phyloP scores from a whole-genome alignment of 1,284 basidiomycete genomes.

The Somion occarium region DNA sequence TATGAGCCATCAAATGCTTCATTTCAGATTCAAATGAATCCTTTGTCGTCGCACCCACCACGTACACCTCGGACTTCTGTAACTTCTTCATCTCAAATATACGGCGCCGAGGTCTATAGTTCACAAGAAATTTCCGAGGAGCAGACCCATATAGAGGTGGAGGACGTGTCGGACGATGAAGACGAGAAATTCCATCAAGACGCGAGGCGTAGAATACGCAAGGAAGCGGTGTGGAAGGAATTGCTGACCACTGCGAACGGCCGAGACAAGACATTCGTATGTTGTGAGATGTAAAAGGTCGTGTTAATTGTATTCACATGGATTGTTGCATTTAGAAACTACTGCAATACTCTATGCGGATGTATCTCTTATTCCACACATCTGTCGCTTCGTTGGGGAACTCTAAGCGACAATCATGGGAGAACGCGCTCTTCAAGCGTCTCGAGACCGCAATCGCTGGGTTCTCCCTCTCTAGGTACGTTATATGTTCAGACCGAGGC shows the following conservation, averaged over 20 bases:
- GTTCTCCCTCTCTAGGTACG: constrained; percentile 67
- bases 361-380: constrained; percentile 68
- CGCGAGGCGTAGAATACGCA: constrained; percentile 39
- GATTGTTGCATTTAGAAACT: constrained; percentile 53
- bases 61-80: constrained; percentile 62
- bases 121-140: constrained; percentile 33
- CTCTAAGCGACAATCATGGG: constrained; percentile 46
- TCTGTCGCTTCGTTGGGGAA: constrained; percentile 41
- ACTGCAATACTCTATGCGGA: constrained; percentile 72
- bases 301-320: constrained; percentile 1
- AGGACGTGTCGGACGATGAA: constrained; percentile 39
- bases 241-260: constrained; percentile 70
- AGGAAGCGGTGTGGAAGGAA: constrained; percentile 72
- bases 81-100: constrained; percentile 30
- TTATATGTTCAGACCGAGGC: not conserved
- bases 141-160: constrained; percentile 25
- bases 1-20: constrained; percentile 41
- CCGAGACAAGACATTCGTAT: constrained; percentile 77
- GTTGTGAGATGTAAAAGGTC: constrained; percentile 24
- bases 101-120: constrained; percentile 34
- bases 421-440: constrained; percentile 50
- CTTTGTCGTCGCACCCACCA: constrained; percentile 70
- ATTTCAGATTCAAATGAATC: constrained; percentile 79
- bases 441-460: constrained; percentile 57
- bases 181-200: constrained; percentile 32